Conservation (phyloP, 345 rosid species). For the Clausena lansium region DNA sequence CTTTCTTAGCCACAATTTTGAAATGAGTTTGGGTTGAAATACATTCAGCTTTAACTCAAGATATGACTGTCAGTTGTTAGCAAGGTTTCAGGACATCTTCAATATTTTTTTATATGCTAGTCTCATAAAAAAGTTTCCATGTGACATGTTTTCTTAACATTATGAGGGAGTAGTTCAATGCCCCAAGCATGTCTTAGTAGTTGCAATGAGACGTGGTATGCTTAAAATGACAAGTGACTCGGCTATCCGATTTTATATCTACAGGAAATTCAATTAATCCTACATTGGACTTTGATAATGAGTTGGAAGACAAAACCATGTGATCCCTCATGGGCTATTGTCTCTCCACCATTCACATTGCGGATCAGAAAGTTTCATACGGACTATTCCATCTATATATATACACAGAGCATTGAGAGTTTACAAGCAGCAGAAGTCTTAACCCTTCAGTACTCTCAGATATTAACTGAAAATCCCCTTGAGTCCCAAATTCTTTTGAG, state of each 20-base stretch:
- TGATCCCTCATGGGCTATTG: neutral
- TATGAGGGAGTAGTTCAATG: neutral
- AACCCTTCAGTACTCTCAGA: neutral
- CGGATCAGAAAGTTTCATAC: neutral
- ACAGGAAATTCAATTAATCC: too few species aligned
- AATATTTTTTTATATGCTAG: too few species aligned
- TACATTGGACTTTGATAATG: neutral
- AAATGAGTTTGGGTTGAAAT: too few species aligned
- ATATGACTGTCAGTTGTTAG: too few species aligned
- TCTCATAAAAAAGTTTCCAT: too few species aligned
- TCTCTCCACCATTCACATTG: neutral
- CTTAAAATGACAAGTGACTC: neutral
- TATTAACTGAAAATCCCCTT: neutral
- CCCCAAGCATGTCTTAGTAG: neutral
- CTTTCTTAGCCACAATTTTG: too few species aligned
- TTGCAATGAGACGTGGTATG: neutral
- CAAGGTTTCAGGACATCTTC: too few species aligned
- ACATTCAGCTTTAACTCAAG: too few species aligned
- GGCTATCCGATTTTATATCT: too few species aligned
- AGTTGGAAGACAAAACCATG: constrained; percentile 9
- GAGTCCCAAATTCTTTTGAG: neutral
- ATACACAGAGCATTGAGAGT: neutral
- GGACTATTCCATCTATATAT: neutral
- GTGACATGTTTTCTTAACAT: too few species aligned
- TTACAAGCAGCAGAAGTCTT: neutral